Evolutionary conservation across 768 basidiomycete genomes (phyloP), one percentile per base, ranked within the genome.

Genomic region (Termitomyces sp.): DNA sequence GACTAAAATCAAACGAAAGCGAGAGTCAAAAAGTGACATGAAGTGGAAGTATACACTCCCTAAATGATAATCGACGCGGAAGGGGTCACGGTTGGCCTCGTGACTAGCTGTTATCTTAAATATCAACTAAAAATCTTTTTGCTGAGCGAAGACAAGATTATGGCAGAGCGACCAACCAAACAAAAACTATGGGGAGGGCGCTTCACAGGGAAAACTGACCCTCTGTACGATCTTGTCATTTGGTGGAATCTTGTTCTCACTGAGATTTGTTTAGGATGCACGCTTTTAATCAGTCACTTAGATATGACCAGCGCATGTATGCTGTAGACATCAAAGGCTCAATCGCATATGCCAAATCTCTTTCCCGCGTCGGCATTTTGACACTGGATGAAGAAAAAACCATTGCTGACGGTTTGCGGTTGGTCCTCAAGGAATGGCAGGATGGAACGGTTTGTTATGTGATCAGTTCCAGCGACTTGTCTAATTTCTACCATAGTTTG

Each of bases 291-390:
- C 93, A 98, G 71, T 98, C 94, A 26, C 79, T 99, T 64, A 86
- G 83, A 61, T 99, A 98, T 72, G 96, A 98, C 71, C 85, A 91
- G 70, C 83, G 92, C 43, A 98, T 99, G 94, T 84, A 94, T 69
- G 82, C 84, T 10, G 94, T 85, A 26, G 97, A 99, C 66, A 90
- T 98, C 63, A 81, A 79, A 56, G 96, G 96, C 1, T 98, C 96
- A 18, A 95, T 97, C 67, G 96, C 97, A 4, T 98, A 98, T 70
- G 87, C 97, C 32, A 96, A 92, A 71, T 88, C 91, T 1, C 78
- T 98, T 58, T 76, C 84, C 12, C 82, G 85, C 43, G 87, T 86
- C 16, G 89, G 88, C 14, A 95, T 99, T 65, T 72, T 99, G 61
- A 89, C 87, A 6, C 65, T 77, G 58, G 83, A 86, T 3, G 97